phyloP scores from a whole-genome alignment of 805 yeast genomes.

The Metschnikowia rubicola region DNA sequence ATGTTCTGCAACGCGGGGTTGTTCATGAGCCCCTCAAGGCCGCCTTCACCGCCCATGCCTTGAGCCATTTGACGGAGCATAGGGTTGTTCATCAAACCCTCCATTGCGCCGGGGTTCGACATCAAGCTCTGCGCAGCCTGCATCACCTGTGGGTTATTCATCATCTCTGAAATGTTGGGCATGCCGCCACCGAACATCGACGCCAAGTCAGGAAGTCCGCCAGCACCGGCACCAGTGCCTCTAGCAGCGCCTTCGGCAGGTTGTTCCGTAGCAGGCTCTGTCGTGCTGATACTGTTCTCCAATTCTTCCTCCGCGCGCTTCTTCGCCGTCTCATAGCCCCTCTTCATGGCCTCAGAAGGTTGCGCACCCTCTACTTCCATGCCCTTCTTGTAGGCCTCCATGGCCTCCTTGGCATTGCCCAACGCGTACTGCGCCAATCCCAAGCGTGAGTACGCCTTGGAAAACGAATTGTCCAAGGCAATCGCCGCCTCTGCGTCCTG shows the following conservation, averaged over 20 bases:
- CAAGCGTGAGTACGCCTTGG: slow-evolving; percentile 92
- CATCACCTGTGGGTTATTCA: slow-evolving; percentile 70
- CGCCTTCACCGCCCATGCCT: slow-evolving; percentile 56
- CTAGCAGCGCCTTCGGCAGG: slow-evolving; percentile 30
- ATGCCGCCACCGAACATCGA: slow-evolving; percentile 74
- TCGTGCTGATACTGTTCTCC: slow-evolving; percentile 34
- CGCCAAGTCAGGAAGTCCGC: slow-evolving; percentile 77
- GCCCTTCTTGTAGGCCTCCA: slow-evolving; percentile 88
- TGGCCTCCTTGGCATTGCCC: slow-evolving; percentile 85
- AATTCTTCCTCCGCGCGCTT: slow-evolving; percentile 77
- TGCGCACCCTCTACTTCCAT: slow-evolving; percentile 80
- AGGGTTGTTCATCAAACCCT: slow-evolving; percentile 75
- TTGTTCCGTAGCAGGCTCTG: slow-evolving; percentile 24
- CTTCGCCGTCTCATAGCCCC: slow-evolving; percentile 92
- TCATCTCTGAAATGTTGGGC: slow-evolving; percentile 46
- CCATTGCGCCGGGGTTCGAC: slow-evolving; percentile 79
- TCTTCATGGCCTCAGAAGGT: slow-evolving; percentile 85
- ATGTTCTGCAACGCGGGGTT: slow-evolving; percentile 66
- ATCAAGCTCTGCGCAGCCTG: slow-evolving; percentile 85
- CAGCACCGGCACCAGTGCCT: slow-evolving; percentile 37
- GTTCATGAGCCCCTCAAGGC: slow-evolving; percentile 66
- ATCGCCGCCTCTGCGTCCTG: slow-evolving; percentile 83
- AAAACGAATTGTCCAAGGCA: slow-evolving; percentile 69
- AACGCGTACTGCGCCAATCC: slow-evolving; percentile 93
- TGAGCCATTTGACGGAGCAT: slow-evolving; percentile 81